phyloP scores from a whole-genome alignment of 2,329 filamentous ascomycete genomes.

The Mycosphaerella sp. region DNA sequence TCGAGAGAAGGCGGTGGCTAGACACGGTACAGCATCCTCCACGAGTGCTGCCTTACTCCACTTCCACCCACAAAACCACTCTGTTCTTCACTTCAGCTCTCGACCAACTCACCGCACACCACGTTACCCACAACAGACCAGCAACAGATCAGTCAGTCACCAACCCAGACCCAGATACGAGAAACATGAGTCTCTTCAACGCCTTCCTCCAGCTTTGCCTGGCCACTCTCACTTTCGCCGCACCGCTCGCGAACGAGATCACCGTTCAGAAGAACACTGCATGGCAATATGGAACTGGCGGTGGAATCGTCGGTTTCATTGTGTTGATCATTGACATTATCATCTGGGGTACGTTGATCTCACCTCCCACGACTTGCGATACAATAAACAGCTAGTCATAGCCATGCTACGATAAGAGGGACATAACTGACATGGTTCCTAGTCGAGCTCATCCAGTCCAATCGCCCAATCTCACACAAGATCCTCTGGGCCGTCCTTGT shows the following conservation, averaged over 20 bases:
- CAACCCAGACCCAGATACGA: too few relatives aligned
- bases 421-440: constrained; percentile 16
- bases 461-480: constrained; percentile 53
- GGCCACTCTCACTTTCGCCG: constrained; percentile 47
- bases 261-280: constrained; percentile 43
- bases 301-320: constrained; percentile 57
- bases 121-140: too few relatives aligned
- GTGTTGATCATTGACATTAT: constrained; percentile 58
- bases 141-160: too few relatives aligned
- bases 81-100: too few relatives aligned
- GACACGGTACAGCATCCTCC: too few relatives aligned
- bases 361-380: not conserved
- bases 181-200: constrained; percentile 27
- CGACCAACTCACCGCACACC: too few relatives aligned
- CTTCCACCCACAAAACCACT: too few relatives aligned
- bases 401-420: not conserved
- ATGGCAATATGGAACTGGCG: constrained; percentile 57
- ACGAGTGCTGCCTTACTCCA: too few relatives aligned
- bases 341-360: constrained; percentile 51
- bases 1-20: too few relatives aligned
- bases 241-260: constrained; percentile 29
- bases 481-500: constrained; percentile 58
- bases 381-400: too few relatives aligned
- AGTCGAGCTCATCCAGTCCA: constrained; percentile 62
- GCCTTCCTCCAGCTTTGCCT: constrained; percentile 51